Evolutionary conservation across 1,284 basidiomycete genomes (phyloP).

Genomic region (Apiotrichum akiyoshidainum): DNA sequence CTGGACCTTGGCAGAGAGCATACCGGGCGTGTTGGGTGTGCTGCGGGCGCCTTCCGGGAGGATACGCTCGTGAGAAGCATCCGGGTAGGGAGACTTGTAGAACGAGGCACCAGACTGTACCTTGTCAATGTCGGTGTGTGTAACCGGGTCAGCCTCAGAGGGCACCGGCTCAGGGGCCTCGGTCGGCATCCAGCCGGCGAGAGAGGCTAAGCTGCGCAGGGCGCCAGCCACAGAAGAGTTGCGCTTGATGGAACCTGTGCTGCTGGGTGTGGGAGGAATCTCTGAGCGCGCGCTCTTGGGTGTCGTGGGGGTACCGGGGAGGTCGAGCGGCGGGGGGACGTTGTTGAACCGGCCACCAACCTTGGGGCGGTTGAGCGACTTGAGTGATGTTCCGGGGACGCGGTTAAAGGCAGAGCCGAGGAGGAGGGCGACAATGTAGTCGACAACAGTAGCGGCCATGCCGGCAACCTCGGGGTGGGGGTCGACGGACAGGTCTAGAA

Average conservation of each 20-base stretch:
- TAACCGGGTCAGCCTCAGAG: constrained; percentile 12
- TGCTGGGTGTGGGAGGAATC: constrained; percentile 1
- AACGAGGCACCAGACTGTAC: constrained; percentile 21
- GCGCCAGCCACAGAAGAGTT: constrained; percentile 81
- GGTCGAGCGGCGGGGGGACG: neutral
- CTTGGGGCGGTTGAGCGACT: constrained; percentile 42
- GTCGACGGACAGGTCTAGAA: constrained; percentile 88
- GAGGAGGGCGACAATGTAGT: constrained; percentile 86
- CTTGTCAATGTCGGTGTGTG: constrained; percentile 15
- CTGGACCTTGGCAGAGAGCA: neutral
- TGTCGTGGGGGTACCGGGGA: constrained; percentile 3
- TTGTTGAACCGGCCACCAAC: constrained; percentile 15
- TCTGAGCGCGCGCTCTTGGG: neutral
- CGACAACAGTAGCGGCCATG: constrained; percentile 84
- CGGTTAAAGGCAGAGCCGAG: constrained; percentile 80
- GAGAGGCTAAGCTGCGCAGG: constrained; percentile 67
- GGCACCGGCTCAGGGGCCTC: constrained; percentile 25
- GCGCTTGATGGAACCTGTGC: constrained; percentile 56
- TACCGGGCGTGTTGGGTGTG: constrained; percentile 3
- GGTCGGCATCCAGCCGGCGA: constrained; percentile 38
- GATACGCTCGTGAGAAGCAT: constrained; percentile 35
- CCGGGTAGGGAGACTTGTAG: constrained; percentile 46
- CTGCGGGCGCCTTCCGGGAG: constrained; percentile 25
- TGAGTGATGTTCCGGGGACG: constrained; percentile 64
- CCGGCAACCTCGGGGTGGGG: constrained; percentile 89